phyloP scores from a whole-genome alignment of 2,329 filamentous ascomycete genomes.

The Penicillium hordei region DNA sequence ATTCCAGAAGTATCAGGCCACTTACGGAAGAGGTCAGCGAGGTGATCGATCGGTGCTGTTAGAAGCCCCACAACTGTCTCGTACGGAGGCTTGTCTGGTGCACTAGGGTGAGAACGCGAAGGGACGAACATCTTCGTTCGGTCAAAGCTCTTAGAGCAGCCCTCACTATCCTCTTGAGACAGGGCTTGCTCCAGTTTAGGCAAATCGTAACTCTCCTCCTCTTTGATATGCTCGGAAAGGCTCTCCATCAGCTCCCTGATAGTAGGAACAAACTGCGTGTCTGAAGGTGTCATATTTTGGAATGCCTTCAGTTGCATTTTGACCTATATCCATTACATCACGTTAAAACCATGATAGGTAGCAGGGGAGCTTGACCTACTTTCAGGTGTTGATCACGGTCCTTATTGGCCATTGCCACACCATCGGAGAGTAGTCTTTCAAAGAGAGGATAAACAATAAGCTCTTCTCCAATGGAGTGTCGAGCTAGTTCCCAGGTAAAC shows the following conservation, averaged over 20 bases:
- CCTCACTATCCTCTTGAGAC: conserved; percentile 30
- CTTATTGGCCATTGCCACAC: conserved; percentile 47
- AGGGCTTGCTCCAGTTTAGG: conserved; percentile 49
- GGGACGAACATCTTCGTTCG: conserved; percentile 56
- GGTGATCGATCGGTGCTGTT: conserved; percentile 56
- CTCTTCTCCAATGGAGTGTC: conserved; percentile 52
- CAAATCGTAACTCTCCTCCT: conserved; percentile 52
- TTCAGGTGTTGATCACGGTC: conserved; percentile 49
- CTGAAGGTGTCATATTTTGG: conserved; percentile 44
- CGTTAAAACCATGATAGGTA: not conserved
- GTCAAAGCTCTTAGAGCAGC: conserved; percentile 45
- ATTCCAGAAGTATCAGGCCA: conserved; percentile 37
- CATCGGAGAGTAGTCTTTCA: conserved; percentile 47
- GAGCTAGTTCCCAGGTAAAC: conserved; percentile 52
- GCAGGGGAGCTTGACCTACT: not conserved
- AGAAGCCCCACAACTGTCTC: conserved; percentile 56
- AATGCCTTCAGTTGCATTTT: conserved; percentile 52
- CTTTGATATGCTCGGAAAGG: conserved; percentile 49
- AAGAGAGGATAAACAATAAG: conserved; percentile 54
- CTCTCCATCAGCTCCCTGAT: conserved; percentile 45
- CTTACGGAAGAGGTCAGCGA: conserved; percentile 55
- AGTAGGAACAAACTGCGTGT: conserved; percentile 44
- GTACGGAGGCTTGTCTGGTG: conserved; percentile 54
- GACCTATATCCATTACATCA: conserved; percentile 38
- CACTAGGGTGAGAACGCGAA: conserved; percentile 50